Evolutionary conservation across 2,329 filamentous ascomycete genomes (phyloP).

Genomic region (Colletotrichum cereale): DNA sequence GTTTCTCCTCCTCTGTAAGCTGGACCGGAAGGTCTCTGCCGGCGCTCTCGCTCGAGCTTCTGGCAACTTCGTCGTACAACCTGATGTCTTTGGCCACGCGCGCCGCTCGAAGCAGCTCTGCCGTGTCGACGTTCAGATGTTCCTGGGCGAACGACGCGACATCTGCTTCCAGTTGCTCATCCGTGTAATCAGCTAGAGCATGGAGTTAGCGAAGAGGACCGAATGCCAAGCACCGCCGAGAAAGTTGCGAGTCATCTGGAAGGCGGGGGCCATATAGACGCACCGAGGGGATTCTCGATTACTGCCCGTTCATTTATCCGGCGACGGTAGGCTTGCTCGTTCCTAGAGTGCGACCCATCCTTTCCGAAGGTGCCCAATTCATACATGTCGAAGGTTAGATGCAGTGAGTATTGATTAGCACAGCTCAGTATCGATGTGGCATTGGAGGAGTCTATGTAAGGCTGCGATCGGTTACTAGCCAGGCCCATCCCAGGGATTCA

Average conservation of each 20-base stretch:
- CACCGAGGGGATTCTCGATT: slow-evolving; percentile 54
- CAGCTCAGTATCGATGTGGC: neutral
- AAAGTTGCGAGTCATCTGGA: neutral
- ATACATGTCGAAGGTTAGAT: neutral
- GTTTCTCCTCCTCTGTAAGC: slow-evolving; percentile 51
- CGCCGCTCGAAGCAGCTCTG: slow-evolving; percentile 53
- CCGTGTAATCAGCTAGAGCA: slow-evolving; percentile 52
- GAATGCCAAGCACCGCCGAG: neutral
- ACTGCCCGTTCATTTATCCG: slow-evolving; percentile 50
- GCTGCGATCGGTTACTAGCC: slow-evolving; percentile 3
- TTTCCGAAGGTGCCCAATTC: slow-evolving; percentile 23
- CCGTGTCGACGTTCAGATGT: slow-evolving; percentile 48
- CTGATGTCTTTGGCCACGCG: slow-evolving; percentile 56
- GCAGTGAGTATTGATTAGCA: too few relatives aligned
- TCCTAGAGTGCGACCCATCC: slow-evolving; percentile 36
- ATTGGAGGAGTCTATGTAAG: slow-evolving; percentile 8
- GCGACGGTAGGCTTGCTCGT: slow-evolving; percentile 46
- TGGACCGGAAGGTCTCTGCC: slow-evolving; percentile 48
- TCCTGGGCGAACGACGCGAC: slow-evolving; percentile 49
- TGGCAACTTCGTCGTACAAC: slow-evolving; percentile 54
- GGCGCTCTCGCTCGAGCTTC: slow-evolving; percentile 43
- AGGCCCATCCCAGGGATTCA: slow-evolving; percentile 1
- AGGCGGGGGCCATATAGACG: neutral
- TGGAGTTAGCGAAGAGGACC: neutral
- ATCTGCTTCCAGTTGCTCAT: slow-evolving; percentile 53